These are phyloP conservation scores for Kodamaea nitidulidarum DNA, from an alignment of 805 yeast genomes.

Conservation along the genomic window DNA sequence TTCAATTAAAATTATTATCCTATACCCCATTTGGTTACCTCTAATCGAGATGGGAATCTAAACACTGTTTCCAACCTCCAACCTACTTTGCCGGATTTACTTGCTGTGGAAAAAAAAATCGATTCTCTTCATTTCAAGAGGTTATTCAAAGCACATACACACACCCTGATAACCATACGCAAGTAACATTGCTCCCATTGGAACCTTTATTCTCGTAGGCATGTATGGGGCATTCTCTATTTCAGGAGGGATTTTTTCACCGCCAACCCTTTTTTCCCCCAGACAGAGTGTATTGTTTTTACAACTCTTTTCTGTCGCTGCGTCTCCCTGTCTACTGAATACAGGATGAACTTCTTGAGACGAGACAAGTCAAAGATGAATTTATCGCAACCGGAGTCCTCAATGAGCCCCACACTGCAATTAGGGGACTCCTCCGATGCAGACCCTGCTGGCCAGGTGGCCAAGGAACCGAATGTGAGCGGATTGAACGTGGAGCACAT, in stretches of 20 bases:
- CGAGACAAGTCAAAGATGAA: slow-evolving; percentile 21
- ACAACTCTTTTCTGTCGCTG: neutral
- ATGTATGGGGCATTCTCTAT: no score
- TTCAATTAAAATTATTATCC: no score
- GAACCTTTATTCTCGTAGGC: slow-evolving; percentile 9
- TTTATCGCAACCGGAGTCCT: slow-evolving; percentile 1
- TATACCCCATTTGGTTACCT: no score
- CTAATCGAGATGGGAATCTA: no score
- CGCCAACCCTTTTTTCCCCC: neutral
- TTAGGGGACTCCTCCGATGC: slow-evolving; percentile 1
- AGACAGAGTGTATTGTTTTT: neutral
- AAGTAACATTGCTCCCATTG: slow-evolving; percentile 28
- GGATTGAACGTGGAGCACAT: neutral
- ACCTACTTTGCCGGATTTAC: no score
- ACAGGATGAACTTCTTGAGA: slow-evolving; percentile 23
- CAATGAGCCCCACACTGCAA: slow-evolving; percentile 3
- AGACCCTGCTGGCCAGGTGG: slow-evolving; percentile 12
- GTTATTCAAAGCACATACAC: no score
- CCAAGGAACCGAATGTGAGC: slow-evolving; percentile 1
- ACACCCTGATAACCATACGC: no score
- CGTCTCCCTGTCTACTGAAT: neutral
- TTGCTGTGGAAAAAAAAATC: no score
- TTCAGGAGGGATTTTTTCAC: no score
- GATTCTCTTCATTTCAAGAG: no score
- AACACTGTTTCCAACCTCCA: no score